A percentile compares a stretch with the other conserved stretches of the same genome.
Evolutionary conservation across 805 yeast genomes (phyloP).

Genomic region (Zygotorulaspora florentina): DNA sequence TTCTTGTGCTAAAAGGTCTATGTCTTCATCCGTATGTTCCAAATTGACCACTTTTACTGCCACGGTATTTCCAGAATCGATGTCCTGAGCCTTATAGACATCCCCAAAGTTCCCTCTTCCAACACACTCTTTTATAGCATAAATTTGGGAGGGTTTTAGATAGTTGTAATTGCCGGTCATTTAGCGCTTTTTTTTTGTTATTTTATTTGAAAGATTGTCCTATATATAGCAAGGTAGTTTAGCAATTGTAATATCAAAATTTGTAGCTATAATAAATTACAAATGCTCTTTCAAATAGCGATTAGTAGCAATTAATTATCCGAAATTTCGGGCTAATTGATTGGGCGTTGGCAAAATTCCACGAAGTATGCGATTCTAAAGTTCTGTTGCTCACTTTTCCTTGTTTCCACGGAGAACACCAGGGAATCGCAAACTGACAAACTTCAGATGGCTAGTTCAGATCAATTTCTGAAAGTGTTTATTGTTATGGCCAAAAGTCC

Average conservation of each 20-base stretch:
- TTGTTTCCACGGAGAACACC: no score
- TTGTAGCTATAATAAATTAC: not conserved
- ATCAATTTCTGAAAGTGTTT: no score
- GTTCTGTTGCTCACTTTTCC: no score
- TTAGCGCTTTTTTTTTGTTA: not conserved
- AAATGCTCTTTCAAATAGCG: no score
- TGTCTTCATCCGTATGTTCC: slow-evolving; percentile 74
- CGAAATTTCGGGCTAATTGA: not conserved
- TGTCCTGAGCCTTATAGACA: slow-evolving; percentile 59
- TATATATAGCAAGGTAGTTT: no score
- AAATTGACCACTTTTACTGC: slow-evolving; percentile 86
- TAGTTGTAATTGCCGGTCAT: slow-evolving; percentile 4
- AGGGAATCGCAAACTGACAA: no score
- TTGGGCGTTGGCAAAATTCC: not conserved
- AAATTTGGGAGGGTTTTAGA: slow-evolving; percentile 30
- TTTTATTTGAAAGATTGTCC: not conserved
- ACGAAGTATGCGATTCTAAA: no score
- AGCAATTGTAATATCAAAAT: not conserved
- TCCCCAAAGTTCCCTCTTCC: slow-evolving; percentile 89
- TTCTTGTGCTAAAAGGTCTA: slow-evolving; percentile 68
- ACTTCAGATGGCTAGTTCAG: no score
- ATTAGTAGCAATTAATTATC: no score
- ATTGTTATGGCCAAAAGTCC: no score
- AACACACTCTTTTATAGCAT: slow-evolving; percentile 49
- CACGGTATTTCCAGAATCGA: slow-evolving; percentile 43